phyloP scores from a whole-genome alignment of 768 basidiomycete species.

The Pleurotus djamor region DNA sequence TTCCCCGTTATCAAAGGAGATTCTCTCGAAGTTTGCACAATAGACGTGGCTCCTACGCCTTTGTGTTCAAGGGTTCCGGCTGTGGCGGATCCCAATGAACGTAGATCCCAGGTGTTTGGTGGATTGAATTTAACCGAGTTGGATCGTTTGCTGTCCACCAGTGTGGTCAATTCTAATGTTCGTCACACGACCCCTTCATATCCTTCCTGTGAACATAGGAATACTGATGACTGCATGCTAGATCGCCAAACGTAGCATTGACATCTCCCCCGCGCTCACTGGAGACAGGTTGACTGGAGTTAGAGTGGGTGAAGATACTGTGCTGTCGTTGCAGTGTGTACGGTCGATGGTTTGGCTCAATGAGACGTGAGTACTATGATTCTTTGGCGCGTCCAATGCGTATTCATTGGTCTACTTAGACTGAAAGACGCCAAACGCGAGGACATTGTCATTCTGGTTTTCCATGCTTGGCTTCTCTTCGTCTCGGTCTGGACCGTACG shows the following conservation, averaged over 20 bases:
- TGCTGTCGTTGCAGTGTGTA: conserved; percentile 28
- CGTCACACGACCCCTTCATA: background rate
- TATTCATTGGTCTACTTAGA: conserved; percentile 15
- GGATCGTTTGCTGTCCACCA: background rate
- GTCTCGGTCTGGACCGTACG: conserved; percentile 45
- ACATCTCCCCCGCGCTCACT: conserved; percentile 5
- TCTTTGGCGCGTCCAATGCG: background rate
- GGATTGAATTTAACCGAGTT: conserved; percentile 2
- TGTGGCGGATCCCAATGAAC: background rate
- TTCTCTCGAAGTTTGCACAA: conserved; percentile 4
- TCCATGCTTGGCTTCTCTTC: conserved; percentile 46
- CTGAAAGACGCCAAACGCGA: conserved; percentile 41
- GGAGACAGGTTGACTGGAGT: conserved; percentile 6
- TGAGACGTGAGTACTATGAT: conserved; percentile 33
- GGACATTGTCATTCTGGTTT: conserved; percentile 42
- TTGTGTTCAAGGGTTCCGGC: background rate
- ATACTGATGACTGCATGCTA: background rate
- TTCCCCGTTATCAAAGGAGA: background rate
- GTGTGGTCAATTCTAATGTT: background rate
- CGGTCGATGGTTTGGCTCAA: conserved; percentile 43
- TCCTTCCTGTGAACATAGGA: background rate
- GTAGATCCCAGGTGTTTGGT: background rate
- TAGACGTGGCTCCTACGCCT: background rate
- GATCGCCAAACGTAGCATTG: background rate
- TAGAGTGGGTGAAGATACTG: background rate